Evolutionary conservation across 2,329 filamentous ascomycete genomes (phyloP), one percentile per base, ranked within the genome.

Genomic region (Fusarium euwallaceae): DNA sequence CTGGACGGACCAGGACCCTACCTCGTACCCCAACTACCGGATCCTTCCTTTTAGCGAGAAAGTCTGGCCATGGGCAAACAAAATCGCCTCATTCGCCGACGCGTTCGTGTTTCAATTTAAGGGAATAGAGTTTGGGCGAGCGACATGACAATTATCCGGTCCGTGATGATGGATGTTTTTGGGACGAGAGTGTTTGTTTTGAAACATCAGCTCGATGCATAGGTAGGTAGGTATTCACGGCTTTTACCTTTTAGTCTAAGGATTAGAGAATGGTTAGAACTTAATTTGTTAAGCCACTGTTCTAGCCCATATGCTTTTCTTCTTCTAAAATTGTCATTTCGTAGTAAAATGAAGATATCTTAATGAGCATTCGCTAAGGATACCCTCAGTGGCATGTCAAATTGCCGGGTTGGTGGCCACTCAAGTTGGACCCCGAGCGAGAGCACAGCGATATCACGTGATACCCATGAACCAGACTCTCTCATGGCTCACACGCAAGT

Each of bases 11-110:
- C 55, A 29, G 22, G 41, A 27, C 17, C 29, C 29, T 55, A 61
- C 63, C 43, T 10, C 27, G 27, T 69, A 55, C 64, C 73, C 56
- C 65, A 65, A 74, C 73, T 72, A 62, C 66, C 71, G 61, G 53
- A 62, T 43, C 45, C 20, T 70, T 64, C 53, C 55, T 59, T 53
- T 53, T 70, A 63, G 62, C 71, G 43, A 67, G 48, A 32, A 32
- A 27, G 56, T 36, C 65, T 48, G 45, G 45, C 65, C 65, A 64
- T 75, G 36, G 22, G 24, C 55, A 60, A 64, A 67, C 53, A 24
- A 62, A 51, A 48, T 39, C 59, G 55, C 69, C 34, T 45, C 41
- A 62, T 70, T 43, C 32, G 48, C 20, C 45, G 43, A 27, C 24
- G 65, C 39, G 39, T 29, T 53, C 20, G 27, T 64, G 41, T 63